A percentile compares a stretch with the other conserved stretches of the same genome.
These are phyloP conservation scores for Venturia carpophila DNA, from an alignment of 2,329 filamentous ascomycete species.

Conservation along the genomic window DNA sequence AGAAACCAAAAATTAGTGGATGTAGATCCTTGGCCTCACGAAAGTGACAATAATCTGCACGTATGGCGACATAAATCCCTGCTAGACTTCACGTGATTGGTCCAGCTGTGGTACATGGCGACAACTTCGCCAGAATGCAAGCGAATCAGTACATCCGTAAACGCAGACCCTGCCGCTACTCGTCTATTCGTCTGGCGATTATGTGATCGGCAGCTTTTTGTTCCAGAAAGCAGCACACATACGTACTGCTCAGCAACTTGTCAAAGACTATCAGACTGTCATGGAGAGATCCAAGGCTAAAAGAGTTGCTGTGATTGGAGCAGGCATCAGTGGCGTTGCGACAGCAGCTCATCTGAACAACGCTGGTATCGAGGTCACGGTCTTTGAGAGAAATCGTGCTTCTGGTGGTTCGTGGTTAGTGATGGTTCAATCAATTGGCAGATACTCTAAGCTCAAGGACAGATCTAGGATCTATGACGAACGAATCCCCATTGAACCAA, in stretches of 20 bases:
- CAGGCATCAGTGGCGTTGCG: conserved; percentile 31
- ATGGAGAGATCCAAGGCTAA: conserved; percentile 22
- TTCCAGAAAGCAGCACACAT: conserved; percentile 17
- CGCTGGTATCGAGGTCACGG: conserved; percentile 39
- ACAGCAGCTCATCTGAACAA: conserved; percentile 30
- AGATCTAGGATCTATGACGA: conserved; percentile 43
- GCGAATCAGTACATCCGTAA: background rate
- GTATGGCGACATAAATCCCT: conserved; percentile 16
- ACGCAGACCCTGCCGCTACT: background rate
- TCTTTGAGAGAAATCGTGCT: conserved; percentile 46
- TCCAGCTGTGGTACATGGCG: background rate
- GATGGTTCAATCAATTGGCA: background rate
- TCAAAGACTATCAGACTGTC: conserved; percentile 19
- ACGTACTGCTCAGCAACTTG: conserved; percentile 16
- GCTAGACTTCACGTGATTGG: background rate
- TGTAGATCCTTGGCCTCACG: background rate
- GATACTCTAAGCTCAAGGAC: background rate
- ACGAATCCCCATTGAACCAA: conserved; percentile 40
- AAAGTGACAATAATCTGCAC: conserved; percentile 9
- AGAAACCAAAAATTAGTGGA: background rate
- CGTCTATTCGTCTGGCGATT: background rate
- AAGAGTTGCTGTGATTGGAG: conserved; percentile 31
- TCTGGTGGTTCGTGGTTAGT: conserved; percentile 51
- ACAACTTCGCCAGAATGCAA: background rate
- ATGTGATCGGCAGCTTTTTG: background rate